Percentiles rank a stretch among this genome's conserved stretches.
Evolutionary conservation across 208 protist species (phyloP).

Genomic region (Trypanosoma grayi): DNA sequence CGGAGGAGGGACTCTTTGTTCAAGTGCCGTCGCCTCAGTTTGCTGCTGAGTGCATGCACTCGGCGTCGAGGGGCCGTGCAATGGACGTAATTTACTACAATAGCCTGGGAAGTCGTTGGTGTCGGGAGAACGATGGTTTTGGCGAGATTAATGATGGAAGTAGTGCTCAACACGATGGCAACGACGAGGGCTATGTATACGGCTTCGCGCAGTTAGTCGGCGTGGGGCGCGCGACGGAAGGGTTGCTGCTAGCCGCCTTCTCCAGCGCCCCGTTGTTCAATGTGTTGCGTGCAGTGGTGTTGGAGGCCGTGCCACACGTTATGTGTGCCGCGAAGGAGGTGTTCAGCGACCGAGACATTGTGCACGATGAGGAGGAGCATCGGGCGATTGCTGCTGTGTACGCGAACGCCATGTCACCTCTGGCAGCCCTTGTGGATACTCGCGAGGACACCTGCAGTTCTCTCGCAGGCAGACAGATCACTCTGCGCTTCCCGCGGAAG

Average conservation of each 20-base stretch:
- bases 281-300: conserved; percentile 45
- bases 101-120: conserved; percentile 13
- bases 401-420: conserved; percentile 29
- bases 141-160: background rate
- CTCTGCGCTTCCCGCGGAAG: conserved; percentile 8
- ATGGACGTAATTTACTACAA: conserved; percentile 39
- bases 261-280: conserved; percentile 48
- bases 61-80: background rate
- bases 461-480: conserved; percentile 2
- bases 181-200: conserved; percentile 47
- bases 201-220: conserved; percentile 45
- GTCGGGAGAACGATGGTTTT: background rate
- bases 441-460: conserved; percentile 3
- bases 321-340: conserved; percentile 1
- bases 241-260: conserved; percentile 43
- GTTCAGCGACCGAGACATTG: background rate
- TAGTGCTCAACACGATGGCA: background rate
- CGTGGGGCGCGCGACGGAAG: conserved; percentile 10
- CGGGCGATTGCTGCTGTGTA: conserved; percentile 14
- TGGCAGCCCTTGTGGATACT: conserved; percentile 20
- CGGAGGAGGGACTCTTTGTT: conserved; percentile 64
- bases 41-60: conserved; percentile 30
- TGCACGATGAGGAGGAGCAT: conserved; percentile 23
- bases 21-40: conserved; percentile 46
- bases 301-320: conserved; percentile 39